These are phyloP conservation scores for Mycena rosella DNA, from an alignment of 768 basidiomycete species.

Conservation along the genomic window DNA sequence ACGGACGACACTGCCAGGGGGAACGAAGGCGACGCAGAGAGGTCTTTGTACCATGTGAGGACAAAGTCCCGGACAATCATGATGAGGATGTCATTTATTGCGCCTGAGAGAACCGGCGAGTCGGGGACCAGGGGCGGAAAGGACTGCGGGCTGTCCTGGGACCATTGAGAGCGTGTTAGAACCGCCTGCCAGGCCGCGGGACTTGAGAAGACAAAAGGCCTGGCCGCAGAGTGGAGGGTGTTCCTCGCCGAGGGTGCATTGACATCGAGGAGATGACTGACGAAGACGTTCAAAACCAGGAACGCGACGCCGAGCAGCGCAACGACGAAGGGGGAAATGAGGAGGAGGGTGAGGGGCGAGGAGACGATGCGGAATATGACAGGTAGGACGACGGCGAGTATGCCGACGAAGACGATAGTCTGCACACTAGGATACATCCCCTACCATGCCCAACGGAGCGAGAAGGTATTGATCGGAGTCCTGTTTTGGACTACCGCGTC, in stretches of 20 bases:
- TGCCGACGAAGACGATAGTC: constrained; percentile 67
- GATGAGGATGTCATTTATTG: constrained; percentile 84
- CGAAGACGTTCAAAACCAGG: constrained; percentile 64
- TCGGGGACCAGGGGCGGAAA: constrained; percentile 75
- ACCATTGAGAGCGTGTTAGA: constrained; percentile 91
- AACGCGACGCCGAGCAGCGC: constrained; percentile 62
- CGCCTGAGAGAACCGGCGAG: constrained; percentile 74
- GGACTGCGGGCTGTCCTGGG: constrained; percentile 76
- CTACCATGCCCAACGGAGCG: neutral
- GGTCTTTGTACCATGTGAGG: constrained; percentile 86
- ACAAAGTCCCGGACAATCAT: constrained; percentile 91
- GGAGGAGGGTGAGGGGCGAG: constrained; percentile 73
- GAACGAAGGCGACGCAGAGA: constrained; percentile 91
- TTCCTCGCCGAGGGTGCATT: constrained; percentile 48
- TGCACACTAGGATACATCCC: constrained; percentile 54
- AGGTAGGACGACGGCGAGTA: constrained; percentile 71
- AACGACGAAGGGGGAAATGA: constrained; percentile 73
- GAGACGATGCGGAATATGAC: constrained; percentile 67
- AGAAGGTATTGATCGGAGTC: too few species aligned
- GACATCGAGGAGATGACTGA: constrained; percentile 72
- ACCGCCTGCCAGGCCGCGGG: constrained; percentile 96
- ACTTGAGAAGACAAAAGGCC: constrained; percentile 88
- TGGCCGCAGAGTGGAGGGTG: constrained; percentile 68
- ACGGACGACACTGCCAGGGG: constrained; percentile 85
- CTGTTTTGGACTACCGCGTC: too few species aligned